Evolutionary conservation across 2,329 filamentous ascomycete genomes (phyloP).

Genomic region (Parascedosporium putredinis): DNA sequence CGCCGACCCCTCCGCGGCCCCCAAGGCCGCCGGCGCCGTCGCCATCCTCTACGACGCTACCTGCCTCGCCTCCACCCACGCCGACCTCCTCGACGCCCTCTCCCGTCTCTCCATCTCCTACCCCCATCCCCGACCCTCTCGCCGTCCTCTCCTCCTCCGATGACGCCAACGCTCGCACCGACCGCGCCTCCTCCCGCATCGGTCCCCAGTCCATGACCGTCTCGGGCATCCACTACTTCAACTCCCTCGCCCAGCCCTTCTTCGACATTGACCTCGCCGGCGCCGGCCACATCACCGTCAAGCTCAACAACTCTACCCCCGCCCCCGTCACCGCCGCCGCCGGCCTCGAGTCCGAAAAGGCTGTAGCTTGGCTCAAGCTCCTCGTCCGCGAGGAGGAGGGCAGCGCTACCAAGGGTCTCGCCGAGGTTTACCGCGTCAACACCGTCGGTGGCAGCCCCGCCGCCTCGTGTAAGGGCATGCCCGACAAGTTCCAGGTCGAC

Average conservation of each 20-base stretch:
- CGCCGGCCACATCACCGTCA: constrained; percentile 42
- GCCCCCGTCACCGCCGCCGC: constrained; percentile 52
- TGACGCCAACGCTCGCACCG: constrained; percentile 3
- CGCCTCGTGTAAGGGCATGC: constrained; percentile 57
- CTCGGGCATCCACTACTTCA: constrained; percentile 75
- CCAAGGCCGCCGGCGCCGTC: constrained; percentile 59
- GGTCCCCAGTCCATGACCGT: constrained; percentile 52
- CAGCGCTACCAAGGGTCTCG: constrained; percentile 48
- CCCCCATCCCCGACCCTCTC: constrained; percentile 29
- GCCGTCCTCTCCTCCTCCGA: constrained; percentile 3
- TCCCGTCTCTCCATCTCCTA: constrained; percentile 60
- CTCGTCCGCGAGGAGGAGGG: constrained; percentile 35
- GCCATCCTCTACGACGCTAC: constrained; percentile 83
- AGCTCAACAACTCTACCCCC: constrained; percentile 47
- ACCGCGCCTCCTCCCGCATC: constrained; percentile 21
- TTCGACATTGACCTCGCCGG: constrained; percentile 57
- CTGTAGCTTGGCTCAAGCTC: constrained; percentile 76
- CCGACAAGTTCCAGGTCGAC: constrained; percentile 57
- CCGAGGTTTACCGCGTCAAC: constrained; percentile 72
- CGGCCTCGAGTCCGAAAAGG: constrained; percentile 53
- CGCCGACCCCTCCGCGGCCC: constrained; percentile 46
- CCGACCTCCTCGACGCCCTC: constrained; percentile 54
- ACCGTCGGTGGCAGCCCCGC: constrained; percentile 76
- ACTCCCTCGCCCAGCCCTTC: constrained; percentile 51
- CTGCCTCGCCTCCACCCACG: constrained; percentile 62